Evolutionary conservation across 2,329 filamentous ascomycete genomes (phyloP), one percentile per base, ranked within the genome.

Genomic region (Scopulariopsis brevicaulis): DNA sequence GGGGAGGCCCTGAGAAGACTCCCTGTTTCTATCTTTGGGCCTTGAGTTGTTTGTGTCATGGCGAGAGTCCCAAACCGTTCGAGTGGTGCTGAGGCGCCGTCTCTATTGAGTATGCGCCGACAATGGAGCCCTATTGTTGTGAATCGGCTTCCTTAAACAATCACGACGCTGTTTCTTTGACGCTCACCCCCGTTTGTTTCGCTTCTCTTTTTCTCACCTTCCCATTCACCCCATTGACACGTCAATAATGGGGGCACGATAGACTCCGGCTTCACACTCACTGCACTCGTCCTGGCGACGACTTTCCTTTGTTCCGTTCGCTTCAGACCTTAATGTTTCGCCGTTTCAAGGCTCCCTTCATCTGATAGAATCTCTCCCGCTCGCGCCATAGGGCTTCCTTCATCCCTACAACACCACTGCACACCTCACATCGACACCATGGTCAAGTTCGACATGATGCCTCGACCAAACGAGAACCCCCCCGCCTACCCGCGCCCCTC

Each of bases 401-500:
- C 22, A 51, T 20, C 24, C 18, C 8, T 46, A n/a, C 20, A 28
- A 51, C 48, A 51, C 5, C 20, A 51, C 35, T 40, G 10, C 10
- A 25, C 48, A 25, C n/a, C 24, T 2, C 10, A 24, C 46, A 10
- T 51, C 48, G n/a, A n/a, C n/a, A n/a, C 8, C 8, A 46, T 46
- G 40, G 40, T 46, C 40, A 46, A n/a, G n/a, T 46, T 46, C 40
- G n/a, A 46, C 18, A 46, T 46, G 40, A n/a, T 46, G n/a, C 40
- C 20, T 14, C 34, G 35, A 20, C 55, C 46, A 1, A 32, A 50
- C 35, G 40, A 46, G 50, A 54, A 40, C 37, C 56, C 35, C 34
- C 53, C 24, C 10, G 75, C 43, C 73, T 24, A 24, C 14, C 73
- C 59, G 62, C 66, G 58, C 70, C 71, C 60, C 66, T 76, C 53